phyloP scores from a whole-genome alignment of 176 grass and related monocot species.

The Elaeis guineensis region DNA sequence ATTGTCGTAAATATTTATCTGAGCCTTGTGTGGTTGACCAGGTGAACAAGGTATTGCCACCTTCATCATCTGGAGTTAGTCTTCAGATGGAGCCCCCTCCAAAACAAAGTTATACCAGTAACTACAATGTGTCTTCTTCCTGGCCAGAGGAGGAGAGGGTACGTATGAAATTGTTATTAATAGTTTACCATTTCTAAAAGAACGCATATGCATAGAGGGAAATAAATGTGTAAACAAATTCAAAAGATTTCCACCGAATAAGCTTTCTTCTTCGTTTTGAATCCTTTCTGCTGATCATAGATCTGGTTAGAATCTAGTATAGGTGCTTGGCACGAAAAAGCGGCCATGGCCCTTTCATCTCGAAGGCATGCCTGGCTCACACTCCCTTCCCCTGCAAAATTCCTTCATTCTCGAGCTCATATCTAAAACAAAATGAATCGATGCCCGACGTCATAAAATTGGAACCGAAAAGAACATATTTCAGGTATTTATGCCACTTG shows the following conservation, averaged over 20 bases:
- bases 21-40: conserved; percentile 3
- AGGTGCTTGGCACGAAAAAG: conserved; percentile 32
- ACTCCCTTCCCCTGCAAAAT: conserved; percentile 27
- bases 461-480: conserved; percentile 31
- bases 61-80: conserved; percentile 9
- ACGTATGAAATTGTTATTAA: conserved; percentile 10
- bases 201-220: too few species aligned
- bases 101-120: conserved; percentile 53
- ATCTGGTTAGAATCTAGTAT: conserved; percentile 43
- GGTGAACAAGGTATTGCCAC: background rate
- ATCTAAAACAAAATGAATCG: conserved; percentile 16
- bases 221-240: too few species aligned
- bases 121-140: conserved; percentile 3
- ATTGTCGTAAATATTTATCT: too few species aligned
- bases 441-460: conserved; percentile 6
- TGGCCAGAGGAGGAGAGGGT: conserved; percentile 40
- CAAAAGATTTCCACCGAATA: too few species aligned
- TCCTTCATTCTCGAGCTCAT: conserved; percentile 12
- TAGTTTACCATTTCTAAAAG: background rate
- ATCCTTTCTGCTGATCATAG: background rate
- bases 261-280: too few species aligned
- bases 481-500: conserved; percentile 2
- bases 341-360: conserved; percentile 55
- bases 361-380: conserved; percentile 25
- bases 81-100: conserved; percentile 64